These are phyloP conservation scores for Beauveria asiatica DNA, from an alignment of 2,329 filamentous ascomycete genomes.

Conservation along the genomic window DNA sequence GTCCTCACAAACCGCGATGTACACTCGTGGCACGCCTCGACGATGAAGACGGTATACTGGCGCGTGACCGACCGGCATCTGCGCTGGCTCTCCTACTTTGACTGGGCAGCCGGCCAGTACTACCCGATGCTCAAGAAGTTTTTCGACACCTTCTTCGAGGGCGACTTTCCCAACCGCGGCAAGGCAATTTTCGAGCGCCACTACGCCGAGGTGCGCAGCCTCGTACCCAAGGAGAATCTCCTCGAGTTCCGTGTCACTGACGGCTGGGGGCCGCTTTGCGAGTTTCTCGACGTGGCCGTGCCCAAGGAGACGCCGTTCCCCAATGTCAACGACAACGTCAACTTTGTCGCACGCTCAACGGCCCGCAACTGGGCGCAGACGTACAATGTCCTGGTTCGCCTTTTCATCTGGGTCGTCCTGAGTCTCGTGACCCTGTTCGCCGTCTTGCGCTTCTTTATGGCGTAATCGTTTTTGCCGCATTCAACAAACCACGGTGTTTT, in stretches of 20 bases:
- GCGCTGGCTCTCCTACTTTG: constrained; percentile 28
- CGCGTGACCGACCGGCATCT: constrained; percentile 54
- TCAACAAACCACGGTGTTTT: background rate
- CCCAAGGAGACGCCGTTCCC: constrained; percentile 27
- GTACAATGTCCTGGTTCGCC: constrained; percentile 25
- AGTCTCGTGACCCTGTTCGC: constrained; percentile 11
- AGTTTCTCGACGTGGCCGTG: constrained; percentile 25
- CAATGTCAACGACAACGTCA: constrained; percentile 27
- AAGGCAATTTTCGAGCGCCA: constrained; percentile 49
- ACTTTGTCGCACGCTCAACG: constrained; percentile 25
- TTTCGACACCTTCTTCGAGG: constrained; percentile 60
- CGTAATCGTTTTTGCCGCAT: background rate
- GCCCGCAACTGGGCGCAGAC: constrained; percentile 27
- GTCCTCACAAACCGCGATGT: constrained; percentile 60
- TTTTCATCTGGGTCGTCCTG: constrained; percentile 15
- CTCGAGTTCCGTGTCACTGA: constrained; percentile 27
- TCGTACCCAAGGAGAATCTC: constrained; percentile 23
- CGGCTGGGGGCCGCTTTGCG: constrained; percentile 30
- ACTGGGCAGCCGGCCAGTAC: constrained; percentile 60
- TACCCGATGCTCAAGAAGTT: constrained; percentile 63
- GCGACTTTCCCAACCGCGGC: constrained; percentile 56
- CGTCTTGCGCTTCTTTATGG: background rate
- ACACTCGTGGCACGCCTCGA: constrained; percentile 52
- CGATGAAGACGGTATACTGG: constrained; percentile 61
- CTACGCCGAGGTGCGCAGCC: constrained; percentile 25